Base-by-base conservation (phyloP, 176 grass and related monocot genomes). In the Aegilops speltoides region DNA sequence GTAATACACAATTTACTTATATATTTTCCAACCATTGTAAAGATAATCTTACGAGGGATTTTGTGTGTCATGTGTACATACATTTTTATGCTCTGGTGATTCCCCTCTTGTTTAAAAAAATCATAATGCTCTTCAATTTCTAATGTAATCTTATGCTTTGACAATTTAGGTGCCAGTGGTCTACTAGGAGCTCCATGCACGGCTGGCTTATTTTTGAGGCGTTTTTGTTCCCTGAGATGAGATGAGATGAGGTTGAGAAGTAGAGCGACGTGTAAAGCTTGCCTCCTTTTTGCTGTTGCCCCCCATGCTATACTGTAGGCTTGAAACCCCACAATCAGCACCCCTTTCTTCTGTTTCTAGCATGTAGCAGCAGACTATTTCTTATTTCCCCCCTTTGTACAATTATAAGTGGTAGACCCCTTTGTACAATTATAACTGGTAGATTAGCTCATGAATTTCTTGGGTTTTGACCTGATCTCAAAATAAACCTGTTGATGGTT, bases 161-260 rank as follows among this genome's bases (percentile, higher is more conserved):
- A 31, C 17, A 54, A 57, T 79, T 70, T 78, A 91, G 90, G 90
- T 88, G 74, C 65, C 78, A 82, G 37, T 82, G 90, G 64, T 82
- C 78, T 66, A 73, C 86, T 71, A 45, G 72, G 54, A 34, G 56
- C 71, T 85, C 71, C 72, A 66, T 59, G 64, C 8, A 72, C 86
- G 86, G 86, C 82, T 37, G 86, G 90, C 82, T 37, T 72, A 72
- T 76, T 86, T 91, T 81, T 82, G 5, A 77, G 78, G 52, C 63
- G 56, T 6, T 88, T 87, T 91, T 91, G 78, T 85, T 88, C 70
- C 52, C 70, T 26, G 62, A 62, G 68, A 73, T 26, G 62, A 62
- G 68, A 73, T 26, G 62, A 62, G 68, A 73, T 77, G 86, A 88
- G 86, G 31, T 82, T 91, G 86, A 85, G 86, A 85, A 52, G 38